phyloP scores from a whole-genome alignment of 768 basidiomycete genomes.

The Agaricus bisporus region DNA sequence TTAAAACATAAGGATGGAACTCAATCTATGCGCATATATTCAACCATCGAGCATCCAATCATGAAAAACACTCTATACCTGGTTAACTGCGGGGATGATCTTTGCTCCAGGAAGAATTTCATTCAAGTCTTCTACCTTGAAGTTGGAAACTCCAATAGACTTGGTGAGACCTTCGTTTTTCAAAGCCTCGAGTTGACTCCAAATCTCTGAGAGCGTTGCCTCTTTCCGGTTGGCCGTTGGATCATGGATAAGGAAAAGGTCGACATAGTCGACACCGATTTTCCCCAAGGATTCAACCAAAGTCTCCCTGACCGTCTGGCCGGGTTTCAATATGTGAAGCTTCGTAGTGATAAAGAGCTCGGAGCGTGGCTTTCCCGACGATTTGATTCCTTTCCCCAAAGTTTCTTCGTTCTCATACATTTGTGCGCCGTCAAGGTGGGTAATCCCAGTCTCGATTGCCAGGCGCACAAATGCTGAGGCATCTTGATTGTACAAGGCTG shows the following conservation, averaged over 20 bases:
- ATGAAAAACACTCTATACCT: conserved; percentile 31
- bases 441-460: conserved; percentile 53
- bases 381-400: conserved; percentile 44
- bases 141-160: conserved; percentile 71
- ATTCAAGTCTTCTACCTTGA: conserved; percentile 47
- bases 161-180: conserved; percentile 39
- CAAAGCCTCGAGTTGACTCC: conserved; percentile 57
- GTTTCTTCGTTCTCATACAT: conserved; percentile 49
- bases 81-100: conserved; percentile 63
- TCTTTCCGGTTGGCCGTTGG: conserved; percentile 28
- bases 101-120: conserved; percentile 43
- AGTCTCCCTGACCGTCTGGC: conserved; percentile 40
- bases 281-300: conserved; percentile 49
- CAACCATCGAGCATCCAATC: background rate
- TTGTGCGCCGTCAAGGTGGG: conserved; percentile 63
- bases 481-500: conserved; percentile 42
- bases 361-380: conserved; percentile 43
- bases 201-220: conserved; percentile 43
- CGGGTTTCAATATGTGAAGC: conserved; percentile 33
- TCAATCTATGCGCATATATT: conserved; percentile 39
- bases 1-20: conserved; percentile 69
- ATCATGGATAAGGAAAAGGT: conserved; percentile 59
- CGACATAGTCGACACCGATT: conserved; percentile 48
- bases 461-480: conserved; percentile 30
- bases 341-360: conserved; percentile 63